Evolutionary conservation across 2,329 filamentous ascomycete species (phyloP).

Genomic region (Botrytis medusae): DNA sequence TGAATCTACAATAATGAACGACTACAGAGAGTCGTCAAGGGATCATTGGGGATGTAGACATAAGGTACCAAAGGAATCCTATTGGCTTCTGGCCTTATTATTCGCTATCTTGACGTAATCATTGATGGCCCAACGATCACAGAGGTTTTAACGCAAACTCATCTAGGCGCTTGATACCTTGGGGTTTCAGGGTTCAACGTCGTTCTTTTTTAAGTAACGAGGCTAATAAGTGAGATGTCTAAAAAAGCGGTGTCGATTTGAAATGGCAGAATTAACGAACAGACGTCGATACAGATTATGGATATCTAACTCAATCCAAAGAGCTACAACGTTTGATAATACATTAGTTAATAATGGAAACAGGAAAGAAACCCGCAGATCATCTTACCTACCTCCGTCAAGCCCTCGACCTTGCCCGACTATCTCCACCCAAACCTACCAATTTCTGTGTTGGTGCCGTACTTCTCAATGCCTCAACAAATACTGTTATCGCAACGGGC

Average conservation of each 20-base stretch:
- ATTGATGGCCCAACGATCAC: not conserved
- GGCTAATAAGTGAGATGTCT: not conserved
- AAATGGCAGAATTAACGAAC: constrained; percentile 7
- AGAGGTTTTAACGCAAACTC: not conserved
- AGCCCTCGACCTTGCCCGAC: constrained; percentile 72
- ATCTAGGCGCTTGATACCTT: not conserved
- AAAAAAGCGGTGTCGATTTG: constrained; percentile 7
- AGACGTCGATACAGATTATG: not conserved
- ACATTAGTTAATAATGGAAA: not conserved
- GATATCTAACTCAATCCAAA: not conserved
- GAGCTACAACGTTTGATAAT: not conserved
- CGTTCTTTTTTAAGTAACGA: not conserved
- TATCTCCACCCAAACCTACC: constrained; percentile 80
- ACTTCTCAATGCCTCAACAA: constrained; percentile 61
- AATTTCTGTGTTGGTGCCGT: constrained; percentile 96
- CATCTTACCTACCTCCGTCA: constrained; percentile 58
- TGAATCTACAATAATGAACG: not conserved
- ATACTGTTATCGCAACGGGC: constrained; percentile 70
- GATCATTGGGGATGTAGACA: not conserved
- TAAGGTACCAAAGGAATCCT: constrained; percentile 2
- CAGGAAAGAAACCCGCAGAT: not conserved
- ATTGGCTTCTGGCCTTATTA: constrained; percentile 1
- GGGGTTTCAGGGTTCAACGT: not conserved
- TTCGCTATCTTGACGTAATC: constrained; percentile 11
- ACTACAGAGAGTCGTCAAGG: not conserved